Percentiles rank a stretch among this genome's conserved stretches.
These are phyloP conservation scores for Phaseolus lunatus DNA, from an alignment of 306 rosid genomes.

Conservation along the genomic window DNA sequence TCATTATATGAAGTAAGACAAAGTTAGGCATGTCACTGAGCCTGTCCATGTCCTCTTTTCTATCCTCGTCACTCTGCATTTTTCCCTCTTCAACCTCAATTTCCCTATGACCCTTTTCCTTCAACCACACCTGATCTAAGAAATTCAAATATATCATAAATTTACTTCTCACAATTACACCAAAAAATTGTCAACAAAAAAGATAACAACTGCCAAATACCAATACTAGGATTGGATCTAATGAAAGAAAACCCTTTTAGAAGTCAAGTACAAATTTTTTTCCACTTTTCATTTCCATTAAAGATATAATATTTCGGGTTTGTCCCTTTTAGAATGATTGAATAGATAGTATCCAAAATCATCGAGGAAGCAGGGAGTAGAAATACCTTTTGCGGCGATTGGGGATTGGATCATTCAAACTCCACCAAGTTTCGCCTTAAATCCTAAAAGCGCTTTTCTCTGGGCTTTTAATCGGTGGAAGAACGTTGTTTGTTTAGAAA, in stretches of 20 bases:
- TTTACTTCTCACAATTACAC: background rate
- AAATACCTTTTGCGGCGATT: background rate
- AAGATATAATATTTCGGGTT: background rate
- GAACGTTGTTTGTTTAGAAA: too few relatives aligned
- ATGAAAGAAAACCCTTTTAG: background rate
- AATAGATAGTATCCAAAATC: background rate
- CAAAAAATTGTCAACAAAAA: background rate
- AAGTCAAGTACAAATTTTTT: background rate
- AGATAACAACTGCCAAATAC: background rate
- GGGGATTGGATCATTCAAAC: constrained; percentile 1
- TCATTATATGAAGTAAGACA: constrained; percentile 41
- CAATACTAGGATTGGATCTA: background rate
- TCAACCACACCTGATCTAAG: background rate
- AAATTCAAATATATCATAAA: constrained; percentile 15
- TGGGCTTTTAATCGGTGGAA: background rate
- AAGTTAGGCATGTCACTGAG: constrained; percentile 41
- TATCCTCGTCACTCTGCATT: background rate
- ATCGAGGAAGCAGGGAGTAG: background rate
- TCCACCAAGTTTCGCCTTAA: background rate
- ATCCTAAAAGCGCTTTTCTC: background rate
- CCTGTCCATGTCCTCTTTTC: constrained; percentile 27
- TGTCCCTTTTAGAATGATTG: constrained; percentile 2
- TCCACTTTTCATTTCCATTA: background rate
- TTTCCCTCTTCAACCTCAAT: constrained; percentile 7
- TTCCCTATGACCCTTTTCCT: constrained; percentile 5